A percentile compares a stretch with the other conserved stretches of the same genome.
phyloP scores from a whole-genome alignment of 441 rosid species.

The Croton setiger region DNA sequence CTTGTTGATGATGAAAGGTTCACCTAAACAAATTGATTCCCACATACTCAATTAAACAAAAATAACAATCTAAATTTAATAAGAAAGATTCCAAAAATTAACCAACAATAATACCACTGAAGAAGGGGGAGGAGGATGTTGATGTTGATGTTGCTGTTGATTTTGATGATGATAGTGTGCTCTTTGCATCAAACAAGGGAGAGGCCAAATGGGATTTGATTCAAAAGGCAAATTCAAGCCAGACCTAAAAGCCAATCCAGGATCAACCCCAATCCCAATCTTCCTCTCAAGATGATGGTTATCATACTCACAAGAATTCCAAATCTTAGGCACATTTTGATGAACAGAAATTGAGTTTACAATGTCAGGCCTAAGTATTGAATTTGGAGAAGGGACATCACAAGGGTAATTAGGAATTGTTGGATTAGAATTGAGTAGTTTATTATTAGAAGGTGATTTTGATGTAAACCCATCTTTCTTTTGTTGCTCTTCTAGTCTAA shows the following conservation, averaged over 20 bases:
- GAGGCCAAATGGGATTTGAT: constrained; percentile 37
- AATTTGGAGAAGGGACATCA: constrained; percentile 25
- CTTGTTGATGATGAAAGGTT: constrained; percentile 38
- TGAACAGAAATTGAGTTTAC: constrained; percentile 18
- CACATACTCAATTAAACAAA: background rate
- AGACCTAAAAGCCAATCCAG: constrained; percentile 22
- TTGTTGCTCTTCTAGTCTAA: constrained; percentile 50
- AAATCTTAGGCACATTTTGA: constrained; percentile 20
- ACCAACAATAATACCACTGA: constrained; percentile 24
- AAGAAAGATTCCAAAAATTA: background rate
- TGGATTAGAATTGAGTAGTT: background rate
- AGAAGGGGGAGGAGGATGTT: constrained; percentile 17
- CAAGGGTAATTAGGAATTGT: constrained; percentile 17
- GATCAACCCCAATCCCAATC: constrained; percentile 29
- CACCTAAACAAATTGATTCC: constrained; percentile 32
- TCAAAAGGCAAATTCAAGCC: constrained; percentile 28
- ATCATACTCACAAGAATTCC: constrained; percentile 27
- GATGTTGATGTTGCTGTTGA: constrained; percentile 3
- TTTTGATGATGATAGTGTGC: constrained; percentile 28
- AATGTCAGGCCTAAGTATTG: constrained; percentile 24
- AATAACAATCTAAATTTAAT: background rate
- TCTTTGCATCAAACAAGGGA: constrained; percentile 32
- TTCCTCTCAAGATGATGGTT: constrained; percentile 31
- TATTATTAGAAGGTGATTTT: constrained; percentile 12
- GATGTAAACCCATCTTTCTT: constrained; percentile 28